phyloP scores from a whole-genome alignment of 805 yeast species.

The Candida dendrica region DNA sequence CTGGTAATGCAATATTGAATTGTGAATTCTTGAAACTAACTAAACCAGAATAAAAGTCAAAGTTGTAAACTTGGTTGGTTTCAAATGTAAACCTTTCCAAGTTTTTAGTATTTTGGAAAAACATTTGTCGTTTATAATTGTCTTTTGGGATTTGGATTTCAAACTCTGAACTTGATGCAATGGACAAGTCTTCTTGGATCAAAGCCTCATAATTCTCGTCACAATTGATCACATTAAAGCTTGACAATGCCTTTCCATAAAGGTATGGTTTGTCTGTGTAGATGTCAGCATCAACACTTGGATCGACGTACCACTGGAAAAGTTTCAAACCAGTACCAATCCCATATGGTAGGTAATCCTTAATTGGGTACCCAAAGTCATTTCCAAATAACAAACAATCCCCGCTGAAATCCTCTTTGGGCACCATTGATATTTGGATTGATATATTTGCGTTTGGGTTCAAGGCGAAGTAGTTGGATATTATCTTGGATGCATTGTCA shows the following conservation, averaged over 20 bases:
- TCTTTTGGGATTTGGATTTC: constrained; percentile 30
- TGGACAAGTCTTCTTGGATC: constrained; percentile 15
- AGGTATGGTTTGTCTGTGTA: constrained; percentile 54
- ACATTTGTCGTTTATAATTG: constrained; percentile 33
- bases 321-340: constrained; percentile 46
- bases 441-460: constrained; percentile 22
- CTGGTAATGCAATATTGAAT: constrained; percentile 48
- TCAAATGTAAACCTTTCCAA: constrained; percentile 35
- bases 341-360: constrained; percentile 51
- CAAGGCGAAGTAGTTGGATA: constrained; percentile 17
- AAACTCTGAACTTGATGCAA: constrained; percentile 15
- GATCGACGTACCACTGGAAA: constrained; percentile 52
- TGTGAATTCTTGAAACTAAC: constrained; percentile 42
- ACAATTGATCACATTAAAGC: constrained; percentile 41
- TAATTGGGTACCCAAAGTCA: constrained; percentile 54
- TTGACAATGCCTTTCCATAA: constrained; percentile 54
- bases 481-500: no score
- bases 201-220: constrained; percentile 6
- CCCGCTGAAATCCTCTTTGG: constrained; percentile 38
- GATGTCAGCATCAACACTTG: constrained; percentile 58
- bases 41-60: constrained; percentile 50
- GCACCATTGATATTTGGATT: constrained; percentile 34
- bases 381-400: constrained; percentile 59
- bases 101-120: constrained; percentile 31
- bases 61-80: constrained; percentile 30